These are phyloP conservation scores for Eucalyptus lansdowneana DNA, from an alignment of 345 rosid species.

Conservation along the genomic window DNA sequence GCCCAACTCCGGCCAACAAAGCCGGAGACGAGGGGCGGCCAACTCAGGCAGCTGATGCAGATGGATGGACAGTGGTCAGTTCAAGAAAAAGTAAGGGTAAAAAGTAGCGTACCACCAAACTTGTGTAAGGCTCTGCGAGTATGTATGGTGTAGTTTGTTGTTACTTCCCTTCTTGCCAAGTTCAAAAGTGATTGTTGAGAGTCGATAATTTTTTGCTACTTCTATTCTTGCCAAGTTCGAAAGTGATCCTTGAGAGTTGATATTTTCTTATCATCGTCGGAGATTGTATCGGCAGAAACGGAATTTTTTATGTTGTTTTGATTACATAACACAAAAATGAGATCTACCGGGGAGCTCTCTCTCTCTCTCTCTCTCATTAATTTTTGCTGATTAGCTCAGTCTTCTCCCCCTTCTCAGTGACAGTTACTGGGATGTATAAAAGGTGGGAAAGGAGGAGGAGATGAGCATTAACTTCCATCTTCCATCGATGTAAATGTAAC, in stretches of 20 bases:
- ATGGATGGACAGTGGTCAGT: conserved; percentile 69
- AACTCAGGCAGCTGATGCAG: conserved; percentile 23
- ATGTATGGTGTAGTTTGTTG: neutral
- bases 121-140: neutral
- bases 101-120: conserved; percentile 17
- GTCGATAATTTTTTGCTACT: neutral
- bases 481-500: neutral
- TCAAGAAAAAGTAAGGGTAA: conserved; percentile 40
- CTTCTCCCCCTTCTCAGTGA: neutral
- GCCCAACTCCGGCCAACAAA: neutral
- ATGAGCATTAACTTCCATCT: neutral
- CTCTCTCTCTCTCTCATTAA: neutral
- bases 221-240: neutral
- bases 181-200: neutral
- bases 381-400: neutral
- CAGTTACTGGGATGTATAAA: neutral
- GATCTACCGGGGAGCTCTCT: neutral
- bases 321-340: neutral
- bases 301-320: neutral
- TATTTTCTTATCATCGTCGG: neutral
- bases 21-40: neutral
- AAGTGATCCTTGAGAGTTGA: neutral
- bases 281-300: neutral
- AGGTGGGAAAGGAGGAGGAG: neutral
- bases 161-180: neutral